Evolutionary conservation across 768 basidiomycete species (phyloP).

Genomic region (Megacollybia marginata): DNA sequence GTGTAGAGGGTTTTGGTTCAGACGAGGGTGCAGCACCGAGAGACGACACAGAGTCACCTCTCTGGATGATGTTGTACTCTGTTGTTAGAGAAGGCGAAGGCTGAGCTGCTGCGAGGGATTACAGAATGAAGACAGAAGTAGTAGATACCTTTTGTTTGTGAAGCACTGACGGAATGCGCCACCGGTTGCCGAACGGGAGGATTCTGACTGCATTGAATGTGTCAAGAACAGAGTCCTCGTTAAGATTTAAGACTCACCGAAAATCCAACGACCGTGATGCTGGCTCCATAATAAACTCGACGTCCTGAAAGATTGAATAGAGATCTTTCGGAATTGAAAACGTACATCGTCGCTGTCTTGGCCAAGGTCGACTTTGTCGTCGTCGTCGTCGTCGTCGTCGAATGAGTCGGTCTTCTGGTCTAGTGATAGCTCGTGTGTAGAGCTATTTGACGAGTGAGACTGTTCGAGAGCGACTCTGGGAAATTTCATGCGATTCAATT

Average conservation of each 20-base stretch:
- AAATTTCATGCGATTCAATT: neutral
- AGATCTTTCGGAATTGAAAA: neutral
- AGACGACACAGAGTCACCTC: constrained; percentile 38
- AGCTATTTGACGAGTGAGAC: constrained; percentile 36
- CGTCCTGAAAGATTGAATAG: constrained; percentile 41
- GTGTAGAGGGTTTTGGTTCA: constrained; percentile 6
- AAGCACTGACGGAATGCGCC: constrained; percentile 20
- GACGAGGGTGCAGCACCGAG: constrained; percentile 14
- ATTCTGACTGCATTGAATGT: constrained; percentile 23
- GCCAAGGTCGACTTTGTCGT: constrained; percentile 33
- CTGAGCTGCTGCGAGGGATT: constrained; percentile 10
- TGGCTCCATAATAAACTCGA: constrained; percentile 89
- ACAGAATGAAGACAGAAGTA: neutral
- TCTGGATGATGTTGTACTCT: constrained; percentile 72
- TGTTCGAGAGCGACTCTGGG: constrained; percentile 33
- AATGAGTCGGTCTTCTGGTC: constrained; percentile 23
- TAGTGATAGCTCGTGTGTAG: constrained; percentile 38
- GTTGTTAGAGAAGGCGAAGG: constrained; percentile 63
- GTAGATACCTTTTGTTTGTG: constrained; percentile 21
- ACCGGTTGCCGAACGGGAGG: constrained; percentile 22
- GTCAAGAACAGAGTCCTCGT: neutral
- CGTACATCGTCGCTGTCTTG: constrained; percentile 31
- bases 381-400: constrained; percentile 25
- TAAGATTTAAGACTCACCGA: constrained; percentile 34
- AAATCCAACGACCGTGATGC: constrained; percentile 67